These are phyloP conservation scores for Mycena albidolilacea DNA, from an alignment of 768 basidiomycete genomes.

Conservation along the genomic window DNA sequence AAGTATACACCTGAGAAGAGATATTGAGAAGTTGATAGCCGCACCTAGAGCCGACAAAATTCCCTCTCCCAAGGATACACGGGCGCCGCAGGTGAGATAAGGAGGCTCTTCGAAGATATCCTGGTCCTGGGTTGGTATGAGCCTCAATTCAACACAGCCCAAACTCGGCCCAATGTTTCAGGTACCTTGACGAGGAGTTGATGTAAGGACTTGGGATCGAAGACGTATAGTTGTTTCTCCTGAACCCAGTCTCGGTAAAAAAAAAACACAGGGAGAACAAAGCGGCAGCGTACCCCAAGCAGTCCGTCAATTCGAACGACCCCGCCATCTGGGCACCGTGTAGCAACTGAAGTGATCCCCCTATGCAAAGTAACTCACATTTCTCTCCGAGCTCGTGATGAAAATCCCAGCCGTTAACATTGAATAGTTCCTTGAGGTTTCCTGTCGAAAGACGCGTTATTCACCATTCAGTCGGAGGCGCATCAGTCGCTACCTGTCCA, in stretches of 20 bases:
- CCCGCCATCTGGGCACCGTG: conserved; percentile 28
- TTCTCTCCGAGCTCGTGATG: conserved; percentile 26
- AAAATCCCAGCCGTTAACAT: conserved; percentile 25
- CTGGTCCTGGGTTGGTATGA: conserved; percentile 46
- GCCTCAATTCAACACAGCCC: no score
- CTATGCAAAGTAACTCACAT: not conserved
- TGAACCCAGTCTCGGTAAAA: conserved; percentile 18
- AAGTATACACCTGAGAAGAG: no score
- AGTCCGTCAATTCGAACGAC: conserved; percentile 16
- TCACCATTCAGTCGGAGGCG: not conserved
- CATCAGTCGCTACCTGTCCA: not conserved
- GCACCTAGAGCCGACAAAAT: conserved; percentile 37
- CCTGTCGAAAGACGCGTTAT: not conserved
- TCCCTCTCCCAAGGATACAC: not conserved
- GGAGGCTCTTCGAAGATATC: conserved; percentile 49
- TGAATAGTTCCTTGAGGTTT: conserved; percentile 20
- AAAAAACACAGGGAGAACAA: no score
- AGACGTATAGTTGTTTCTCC: conserved; percentile 24
- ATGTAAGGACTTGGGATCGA: no score
- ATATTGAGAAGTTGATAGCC: conserved; percentile 2
- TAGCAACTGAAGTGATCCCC: not conserved
- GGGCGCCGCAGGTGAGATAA: conserved; percentile 36
- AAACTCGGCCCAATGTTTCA: no score
- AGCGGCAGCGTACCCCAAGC: conserved; percentile 27
- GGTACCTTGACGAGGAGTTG: no score